These are phyloP conservation scores for Cladorrhinum sp. DNA, from an alignment of 2,329 filamentous ascomycete species.

Conservation along the genomic window DNA sequence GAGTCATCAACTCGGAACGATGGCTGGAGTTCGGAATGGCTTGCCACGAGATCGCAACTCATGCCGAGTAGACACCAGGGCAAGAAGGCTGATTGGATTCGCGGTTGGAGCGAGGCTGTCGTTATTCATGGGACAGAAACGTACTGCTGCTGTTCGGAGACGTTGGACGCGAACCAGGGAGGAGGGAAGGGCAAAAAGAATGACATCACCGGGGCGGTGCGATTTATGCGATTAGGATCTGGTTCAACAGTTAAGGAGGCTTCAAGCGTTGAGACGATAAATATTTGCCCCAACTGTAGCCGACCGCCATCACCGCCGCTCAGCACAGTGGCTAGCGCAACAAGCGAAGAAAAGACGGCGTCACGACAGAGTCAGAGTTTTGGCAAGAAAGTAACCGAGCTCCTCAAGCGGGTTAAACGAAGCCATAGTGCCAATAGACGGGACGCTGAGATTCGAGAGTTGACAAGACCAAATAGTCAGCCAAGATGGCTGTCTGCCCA, in stretches of 20 bases:
- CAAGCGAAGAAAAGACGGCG: slow-evolving; percentile 7
- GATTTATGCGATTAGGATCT: slow-evolving; percentile 16
- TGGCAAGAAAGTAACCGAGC: slow-evolving; percentile 18
- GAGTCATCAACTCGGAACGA: neutral
- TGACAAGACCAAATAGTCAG: slow-evolving; percentile 17
- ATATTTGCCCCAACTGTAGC: slow-evolving; percentile 23
- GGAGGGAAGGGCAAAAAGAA: slow-evolving; percentile 13
- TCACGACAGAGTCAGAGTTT: slow-evolving; percentile 2
- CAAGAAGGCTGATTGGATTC: slow-evolving; percentile 28
- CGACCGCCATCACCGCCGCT: slow-evolving; percentile 16
- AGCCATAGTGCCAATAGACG: slow-evolving; percentile 8
- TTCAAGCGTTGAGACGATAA: slow-evolving; percentile 6
- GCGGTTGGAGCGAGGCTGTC: slow-evolving; percentile 28
- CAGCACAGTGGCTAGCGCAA: neutral
- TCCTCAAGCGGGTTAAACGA: slow-evolving; percentile 19
- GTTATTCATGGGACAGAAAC: slow-evolving; percentile 22
- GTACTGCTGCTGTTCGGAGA: slow-evolving; percentile 28
- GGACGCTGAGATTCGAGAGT: slow-evolving; percentile 10
- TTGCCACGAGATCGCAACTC: slow-evolving; percentile 24
- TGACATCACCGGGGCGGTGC: slow-evolving; percentile 21
- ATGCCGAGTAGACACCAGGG: slow-evolving; percentile 25
- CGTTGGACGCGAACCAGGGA: slow-evolving; percentile 10
- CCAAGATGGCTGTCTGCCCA: slow-evolving; percentile 17
- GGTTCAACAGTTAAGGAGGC: slow-evolving; percentile 4
- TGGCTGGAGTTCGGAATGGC: slow-evolving; percentile 22